Conservation (phyloP, 352 stramenopile genomes). For the Phytophthora sojae region DNA sequence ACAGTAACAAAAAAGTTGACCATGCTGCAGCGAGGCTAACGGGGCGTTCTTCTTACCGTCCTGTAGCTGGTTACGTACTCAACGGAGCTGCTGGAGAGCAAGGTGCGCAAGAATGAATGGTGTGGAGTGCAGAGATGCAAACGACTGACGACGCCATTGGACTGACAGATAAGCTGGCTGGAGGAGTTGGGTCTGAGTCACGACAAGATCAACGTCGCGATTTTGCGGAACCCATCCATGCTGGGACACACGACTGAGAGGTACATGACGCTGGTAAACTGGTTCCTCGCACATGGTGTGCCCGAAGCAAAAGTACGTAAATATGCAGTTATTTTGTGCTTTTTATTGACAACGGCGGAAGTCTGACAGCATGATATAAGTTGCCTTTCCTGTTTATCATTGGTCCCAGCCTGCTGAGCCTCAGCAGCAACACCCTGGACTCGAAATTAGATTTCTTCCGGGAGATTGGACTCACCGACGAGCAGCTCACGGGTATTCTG, state of each 20-base stretch:
- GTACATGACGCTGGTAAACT: slow-evolving; percentile 12
- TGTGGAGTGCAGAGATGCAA: background rate
- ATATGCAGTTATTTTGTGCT: too few species aligned
- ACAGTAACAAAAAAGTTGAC: too few species aligned
- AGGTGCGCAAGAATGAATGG: background rate
- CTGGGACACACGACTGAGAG: slow-evolving; percentile 12
- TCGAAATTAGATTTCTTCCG: background rate
- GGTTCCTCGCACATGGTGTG: slow-evolving; percentile 12
- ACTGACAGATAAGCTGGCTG: slow-evolving; percentile 13
- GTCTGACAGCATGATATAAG: background rate
- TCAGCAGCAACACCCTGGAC: background rate
- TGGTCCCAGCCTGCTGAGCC: background rate
- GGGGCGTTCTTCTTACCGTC: background rate
- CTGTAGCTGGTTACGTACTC: background rate
- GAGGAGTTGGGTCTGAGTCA: slow-evolving; percentile 11
- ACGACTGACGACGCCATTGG: background rate
- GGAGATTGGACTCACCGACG: background rate
- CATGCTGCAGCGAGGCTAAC: too few species aligned
- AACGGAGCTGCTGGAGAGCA: slow-evolving; percentile 5
- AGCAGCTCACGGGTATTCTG: background rate
- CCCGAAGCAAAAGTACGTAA: background rate
- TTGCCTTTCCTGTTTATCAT: background rate
- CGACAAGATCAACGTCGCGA: slow-evolving; percentile 15
- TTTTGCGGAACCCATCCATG: slow-evolving; percentile 8
- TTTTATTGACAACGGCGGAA: background rate